Conservation (phyloP, 2,329 filamentous ascomycete species). For the Proliferodiscus dingleyae region DNA sequence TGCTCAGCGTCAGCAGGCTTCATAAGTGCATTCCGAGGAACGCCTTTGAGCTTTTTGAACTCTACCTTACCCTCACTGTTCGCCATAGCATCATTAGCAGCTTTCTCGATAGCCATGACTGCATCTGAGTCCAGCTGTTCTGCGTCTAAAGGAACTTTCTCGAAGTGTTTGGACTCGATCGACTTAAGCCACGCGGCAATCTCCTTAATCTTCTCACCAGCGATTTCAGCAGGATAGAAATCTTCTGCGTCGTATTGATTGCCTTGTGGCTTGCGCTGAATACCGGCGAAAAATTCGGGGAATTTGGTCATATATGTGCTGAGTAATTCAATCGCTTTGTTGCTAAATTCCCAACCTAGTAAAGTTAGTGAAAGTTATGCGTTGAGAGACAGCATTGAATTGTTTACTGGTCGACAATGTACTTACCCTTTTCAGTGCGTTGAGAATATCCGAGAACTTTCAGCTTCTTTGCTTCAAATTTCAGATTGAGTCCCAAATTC, state of each 20-base stretch:
- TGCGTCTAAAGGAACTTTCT: slow-evolving; percentile 91
- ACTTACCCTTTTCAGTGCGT: slow-evolving; percentile 56
- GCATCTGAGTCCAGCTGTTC: slow-evolving; percentile 92
- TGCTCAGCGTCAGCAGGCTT: slow-evolving; percentile 97
- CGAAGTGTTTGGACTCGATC: slow-evolving; percentile 85
- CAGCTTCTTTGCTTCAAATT: slow-evolving; percentile 91
- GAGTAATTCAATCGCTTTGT: slow-evolving; percentile 74
- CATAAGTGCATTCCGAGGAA: slow-evolving; percentile 81
- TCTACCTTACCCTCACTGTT: slow-evolving; percentile 46
- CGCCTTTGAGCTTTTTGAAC: slow-evolving; percentile 68
- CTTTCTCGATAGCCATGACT: slow-evolving; percentile 73
- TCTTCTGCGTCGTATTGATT: slow-evolving; percentile 81
- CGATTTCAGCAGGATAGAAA: slow-evolving; percentile 72
- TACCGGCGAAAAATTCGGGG: slow-evolving; percentile 88
- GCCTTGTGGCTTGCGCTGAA: slow-evolving; percentile 78
- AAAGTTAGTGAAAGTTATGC: too few relatives aligned
- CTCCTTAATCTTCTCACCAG: slow-evolving; percentile 81
- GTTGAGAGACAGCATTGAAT: too few relatives aligned
- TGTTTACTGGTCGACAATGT: too few relatives aligned
- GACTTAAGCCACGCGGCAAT: slow-evolving; percentile 91
- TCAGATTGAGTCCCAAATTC: slow-evolving; percentile 91
- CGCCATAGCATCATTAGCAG: slow-evolving; percentile 60
- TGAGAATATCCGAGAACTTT: slow-evolving; percentile 96
- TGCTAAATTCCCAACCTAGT: slow-evolving; percentile 91
- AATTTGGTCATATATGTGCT: slow-evolving; percentile 89